phyloP scores from a whole-genome alignment of 2,329 filamentous ascomycete species.

The Elsinoe fawcettii region DNA sequence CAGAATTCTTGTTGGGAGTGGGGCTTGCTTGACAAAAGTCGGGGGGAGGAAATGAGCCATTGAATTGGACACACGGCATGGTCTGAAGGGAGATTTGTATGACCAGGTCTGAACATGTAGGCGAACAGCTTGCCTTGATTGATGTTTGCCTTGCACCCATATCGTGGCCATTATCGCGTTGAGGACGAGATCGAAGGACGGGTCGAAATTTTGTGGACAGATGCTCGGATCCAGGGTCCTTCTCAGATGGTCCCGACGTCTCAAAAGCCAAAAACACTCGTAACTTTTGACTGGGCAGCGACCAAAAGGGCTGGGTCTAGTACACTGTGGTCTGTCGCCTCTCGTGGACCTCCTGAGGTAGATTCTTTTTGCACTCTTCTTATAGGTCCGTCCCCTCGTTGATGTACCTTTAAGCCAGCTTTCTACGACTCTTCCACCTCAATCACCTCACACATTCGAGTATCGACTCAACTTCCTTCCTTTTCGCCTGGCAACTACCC shows the following conservation, averaged over 20 bases:
- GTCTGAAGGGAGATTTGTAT: no score
- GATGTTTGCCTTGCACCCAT: not conserved
- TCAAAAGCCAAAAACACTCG: no score
- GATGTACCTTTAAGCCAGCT: not conserved
- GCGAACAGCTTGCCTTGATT: not conserved
- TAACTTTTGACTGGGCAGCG: no score
- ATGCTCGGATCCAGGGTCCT: not conserved
- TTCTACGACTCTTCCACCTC: not conserved
- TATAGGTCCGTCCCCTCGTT: not conserved
- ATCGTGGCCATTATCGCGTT: not conserved
- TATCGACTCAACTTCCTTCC: conserved; percentile 1
- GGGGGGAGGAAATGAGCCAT: no score
- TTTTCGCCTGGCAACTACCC: conserved; percentile 13
- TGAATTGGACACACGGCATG: no score
- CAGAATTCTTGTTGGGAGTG: no score
- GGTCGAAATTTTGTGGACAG: not conserved
- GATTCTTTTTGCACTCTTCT: not conserved
- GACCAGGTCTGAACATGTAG: not conserved
- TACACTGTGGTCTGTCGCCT: not conserved
- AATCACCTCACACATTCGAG: not conserved
- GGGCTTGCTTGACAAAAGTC: no score
- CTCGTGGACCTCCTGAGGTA: not conserved
- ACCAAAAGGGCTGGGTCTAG: no score
- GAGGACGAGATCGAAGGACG: not conserved
- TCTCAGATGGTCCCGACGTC: no score